These are phyloP conservation scores for Lecanosticta acicola DNA, from an alignment of 2,329 filamentous ascomycete species.

Conservation along the genomic window DNA sequence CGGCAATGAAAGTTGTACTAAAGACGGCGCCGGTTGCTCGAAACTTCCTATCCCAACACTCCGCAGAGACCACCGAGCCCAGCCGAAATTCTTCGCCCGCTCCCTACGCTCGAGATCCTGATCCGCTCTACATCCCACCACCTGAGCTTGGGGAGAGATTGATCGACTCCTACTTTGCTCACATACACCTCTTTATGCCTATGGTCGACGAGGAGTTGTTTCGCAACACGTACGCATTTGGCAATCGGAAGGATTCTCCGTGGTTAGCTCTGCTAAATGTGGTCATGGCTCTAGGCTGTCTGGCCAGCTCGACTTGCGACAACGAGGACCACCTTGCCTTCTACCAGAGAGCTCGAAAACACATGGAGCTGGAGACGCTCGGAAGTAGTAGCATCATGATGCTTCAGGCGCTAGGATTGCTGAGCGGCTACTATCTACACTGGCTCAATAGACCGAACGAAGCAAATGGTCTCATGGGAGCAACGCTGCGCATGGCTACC, in stretches of 20 bases:
- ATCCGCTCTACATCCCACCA: constrained; percentile 24
- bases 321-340: constrained; percentile 28
- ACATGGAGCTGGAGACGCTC: constrained; percentile 28
- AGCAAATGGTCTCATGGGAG: constrained; percentile 31
- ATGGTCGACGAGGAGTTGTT: constrained; percentile 33
- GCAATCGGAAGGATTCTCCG: constrained; percentile 26
- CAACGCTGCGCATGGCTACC: constrained; percentile 30
- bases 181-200: constrained; percentile 31
- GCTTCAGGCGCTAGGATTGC: constrained; percentile 28
- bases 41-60: constrained; percentile 23
- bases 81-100: constrained; percentile 26
- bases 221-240: constrained; percentile 29
- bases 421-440: constrained; percentile 32
- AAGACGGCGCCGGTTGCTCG: constrained; percentile 27
- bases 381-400: constrained; percentile 29
- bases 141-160: constrained; percentile 27
- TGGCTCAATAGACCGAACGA: constrained; percentile 32
- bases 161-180: constrained; percentile 31
- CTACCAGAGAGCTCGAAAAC: constrained; percentile 28
- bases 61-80: constrained; percentile 25
- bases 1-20: constrained; percentile 32
- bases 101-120: constrained; percentile 15
- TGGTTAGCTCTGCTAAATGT: constrained; percentile 32
- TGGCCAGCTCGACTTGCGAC: constrained; percentile 26
- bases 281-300: constrained; percentile 28